A percentile compares a stretch with the other conserved stretches of the same genome.
phyloP scores from a whole-genome alignment of 176 grass and related monocot species.

The Coix lacrymajobi region DNA sequence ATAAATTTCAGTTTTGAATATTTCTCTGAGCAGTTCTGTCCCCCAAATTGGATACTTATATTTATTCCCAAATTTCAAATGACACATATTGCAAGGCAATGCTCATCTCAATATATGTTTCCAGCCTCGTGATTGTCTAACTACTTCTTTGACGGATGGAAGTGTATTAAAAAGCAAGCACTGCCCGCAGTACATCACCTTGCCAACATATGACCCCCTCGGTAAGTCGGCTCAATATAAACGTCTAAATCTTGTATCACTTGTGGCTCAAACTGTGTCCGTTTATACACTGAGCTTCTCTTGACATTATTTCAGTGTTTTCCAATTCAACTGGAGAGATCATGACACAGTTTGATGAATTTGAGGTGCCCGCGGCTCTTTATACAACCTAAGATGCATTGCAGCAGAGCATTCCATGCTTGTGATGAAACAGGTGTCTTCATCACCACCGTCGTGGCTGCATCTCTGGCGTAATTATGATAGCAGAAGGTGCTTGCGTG shows the following conservation, averaged over 20 bases:
- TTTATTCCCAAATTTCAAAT: background rate
- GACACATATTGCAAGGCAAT: background rate
- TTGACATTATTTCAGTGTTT: conserved; percentile 12
- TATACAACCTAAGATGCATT: conserved; percentile 19
- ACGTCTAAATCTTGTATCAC: background rate
- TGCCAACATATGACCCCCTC: conserved; percentile 63
- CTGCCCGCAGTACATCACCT: conserved; percentile 52
- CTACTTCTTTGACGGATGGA: conserved; percentile 17
- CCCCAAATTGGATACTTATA: background rate
- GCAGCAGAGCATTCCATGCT: background rate
- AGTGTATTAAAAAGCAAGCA: conserved; percentile 16
- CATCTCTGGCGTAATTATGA: background rate
- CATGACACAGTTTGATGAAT: conserved; percentile 9
- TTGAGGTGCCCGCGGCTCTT: background rate
- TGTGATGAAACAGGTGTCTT: background rate
- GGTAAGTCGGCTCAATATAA: conserved; percentile 33
- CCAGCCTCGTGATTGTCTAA: conserved; percentile 78
- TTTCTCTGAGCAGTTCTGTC: background rate
- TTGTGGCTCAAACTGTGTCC: background rate
- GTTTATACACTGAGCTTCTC: background rate
- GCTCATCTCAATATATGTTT: conserved; percentile 28
- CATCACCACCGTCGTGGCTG: background rate
- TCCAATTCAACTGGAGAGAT: conserved; percentile 35
- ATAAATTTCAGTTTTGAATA: background rate
- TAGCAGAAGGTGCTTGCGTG: background rate